Evolutionary conservation across 441 rosid genomes (phyloP).

Genomic region (Pelargonium citronellum): DNA sequence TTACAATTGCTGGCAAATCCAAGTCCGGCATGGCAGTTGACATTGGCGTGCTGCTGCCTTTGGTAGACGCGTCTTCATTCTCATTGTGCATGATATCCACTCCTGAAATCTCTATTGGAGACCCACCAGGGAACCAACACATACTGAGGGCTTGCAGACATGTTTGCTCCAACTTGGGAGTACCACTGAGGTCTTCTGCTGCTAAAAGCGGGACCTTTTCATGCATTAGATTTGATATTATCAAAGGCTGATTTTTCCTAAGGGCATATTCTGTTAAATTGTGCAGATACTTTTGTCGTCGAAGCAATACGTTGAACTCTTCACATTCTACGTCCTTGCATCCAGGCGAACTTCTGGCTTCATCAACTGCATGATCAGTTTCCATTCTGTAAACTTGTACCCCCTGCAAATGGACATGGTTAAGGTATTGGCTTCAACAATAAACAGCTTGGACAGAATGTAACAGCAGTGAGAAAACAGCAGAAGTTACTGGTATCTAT

Average conservation of each 20-base stretch:
- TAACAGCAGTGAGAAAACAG: too few relatives aligned
- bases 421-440: too few relatives aligned
- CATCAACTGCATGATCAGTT: constrained; percentile 39
- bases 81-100: constrained; percentile 28
- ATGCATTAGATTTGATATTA: constrained; percentile 57
- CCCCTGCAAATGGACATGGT: constrained; percentile 40
- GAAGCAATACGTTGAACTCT: constrained; percentile 44
- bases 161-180: constrained; percentile 52
- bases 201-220: constrained; percentile 27
- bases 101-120: constrained; percentile 39
- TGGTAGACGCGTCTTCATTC: constrained; percentile 39
- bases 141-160: constrained; percentile 67
- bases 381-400: constrained; percentile 69
- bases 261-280: constrained; percentile 70
- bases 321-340: constrained; percentile 40
- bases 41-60: constrained; percentile 30
- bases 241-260: constrained; percentile 60
- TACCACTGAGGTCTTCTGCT: constrained; percentile 40
- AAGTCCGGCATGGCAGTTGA: constrained; percentile 44
- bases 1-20: constrained; percentile 60
- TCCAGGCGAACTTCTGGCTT: constrained; percentile 30
- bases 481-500: too few relatives aligned
- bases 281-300: constrained; percentile 59
- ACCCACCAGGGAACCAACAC: constrained; percentile 42
- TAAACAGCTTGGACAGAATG: too few relatives aligned